These are phyloP conservation scores for Paracorniculantispora psalliotae DNA, from an alignment of 2,329 filamentous ascomycete species.

Conservation along the genomic window DNA sequence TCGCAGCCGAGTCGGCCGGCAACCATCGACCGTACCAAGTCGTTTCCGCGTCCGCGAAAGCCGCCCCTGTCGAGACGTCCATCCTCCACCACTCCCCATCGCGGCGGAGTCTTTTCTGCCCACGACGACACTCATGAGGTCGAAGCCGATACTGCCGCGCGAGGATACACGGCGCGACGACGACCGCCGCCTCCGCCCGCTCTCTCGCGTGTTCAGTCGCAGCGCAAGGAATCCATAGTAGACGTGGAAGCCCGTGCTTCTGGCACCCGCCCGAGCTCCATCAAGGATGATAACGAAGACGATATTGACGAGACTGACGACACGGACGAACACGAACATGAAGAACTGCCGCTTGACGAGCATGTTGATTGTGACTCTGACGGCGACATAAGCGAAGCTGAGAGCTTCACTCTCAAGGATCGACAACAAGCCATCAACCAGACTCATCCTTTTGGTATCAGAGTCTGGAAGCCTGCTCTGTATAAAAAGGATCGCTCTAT, in stretches of 20 bases:
- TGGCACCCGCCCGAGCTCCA: slow-evolving; percentile 13
- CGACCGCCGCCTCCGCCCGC: slow-evolving; percentile 28
- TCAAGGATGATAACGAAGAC: slow-evolving; percentile 22
- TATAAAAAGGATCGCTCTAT: slow-evolving; percentile 98
- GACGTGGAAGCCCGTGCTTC: slow-evolving; percentile 23
- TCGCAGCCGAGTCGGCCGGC: slow-evolving; percentile 32
- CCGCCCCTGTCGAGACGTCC: slow-evolving; percentile 67
- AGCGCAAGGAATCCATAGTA: slow-evolving; percentile 14
- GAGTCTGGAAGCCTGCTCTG: slow-evolving; percentile 96
- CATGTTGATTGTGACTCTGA: slow-evolving; percentile 60
- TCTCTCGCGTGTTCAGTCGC: slow-evolving; percentile 40
- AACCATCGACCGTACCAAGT: slow-evolving; percentile 44
- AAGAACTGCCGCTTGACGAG: slow-evolving; percentile 41
- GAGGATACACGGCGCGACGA: slow-evolving; percentile 32
- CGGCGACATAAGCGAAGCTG: slow-evolving; percentile 77
- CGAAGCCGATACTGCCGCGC: slow-evolving; percentile 57
- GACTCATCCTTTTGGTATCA: slow-evolving; percentile 96
- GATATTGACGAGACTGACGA: slow-evolving; percentile 27
- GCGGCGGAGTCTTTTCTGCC: slow-evolving; percentile 82
- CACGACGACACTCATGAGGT: slow-evolving; percentile 84
- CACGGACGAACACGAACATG: slow-evolving; percentile 29
- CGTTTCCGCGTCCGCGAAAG: slow-evolving; percentile 56
- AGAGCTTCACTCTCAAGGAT: slow-evolving; percentile 97
- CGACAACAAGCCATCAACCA: slow-evolving; percentile 97
- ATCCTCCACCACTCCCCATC: slow-evolving; percentile 73